Conservation (phyloP, 129 eudicot species). For the Smallanthus sonchifolius region DNA sequence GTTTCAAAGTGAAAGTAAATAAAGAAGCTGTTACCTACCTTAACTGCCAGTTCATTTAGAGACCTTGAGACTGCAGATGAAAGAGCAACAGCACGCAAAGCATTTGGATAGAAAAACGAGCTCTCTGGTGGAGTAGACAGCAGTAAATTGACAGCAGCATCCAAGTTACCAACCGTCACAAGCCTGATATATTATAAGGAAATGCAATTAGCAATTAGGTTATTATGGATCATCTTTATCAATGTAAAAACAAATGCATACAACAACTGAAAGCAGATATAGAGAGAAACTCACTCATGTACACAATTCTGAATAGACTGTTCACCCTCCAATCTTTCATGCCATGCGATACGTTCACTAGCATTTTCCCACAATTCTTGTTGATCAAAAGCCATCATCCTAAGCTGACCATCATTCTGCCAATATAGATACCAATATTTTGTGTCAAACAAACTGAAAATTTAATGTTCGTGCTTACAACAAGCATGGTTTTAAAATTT, state of each 20-base stretch:
- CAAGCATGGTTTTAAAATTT: no score
- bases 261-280: conserved; percentile 1
- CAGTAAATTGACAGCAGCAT: conserved; percentile 89
- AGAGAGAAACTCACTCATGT: conserved; percentile 72
- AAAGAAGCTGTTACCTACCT: conserved; percentile 40
- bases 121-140: conserved; percentile 97
- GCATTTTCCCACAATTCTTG: conserved; percentile 85
- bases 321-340: conserved; percentile 87
- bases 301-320: conserved; percentile 84
- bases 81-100: conserved; percentile 98
- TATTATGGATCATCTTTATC: neutral
- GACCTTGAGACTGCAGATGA: conserved; percentile 88
- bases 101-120: conserved; percentile 78
- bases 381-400: conserved; percentile 83
- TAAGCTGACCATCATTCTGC: conserved; percentile 68
- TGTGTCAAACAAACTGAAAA: neutral
- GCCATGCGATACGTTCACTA: conserved; percentile 85
- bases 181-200: conserved; percentile 46
- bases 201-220: neutral
- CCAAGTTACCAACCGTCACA: conserved; percentile 87
- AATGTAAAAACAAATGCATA: neutral
- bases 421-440: neutral
- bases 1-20: conserved; percentile 7
- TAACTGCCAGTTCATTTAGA: conserved; percentile 88
- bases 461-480: neutral